phyloP scores from a whole-genome alignment of 2,329 filamentous ascomycete genomes.

The Penicillium polonicum region DNA sequence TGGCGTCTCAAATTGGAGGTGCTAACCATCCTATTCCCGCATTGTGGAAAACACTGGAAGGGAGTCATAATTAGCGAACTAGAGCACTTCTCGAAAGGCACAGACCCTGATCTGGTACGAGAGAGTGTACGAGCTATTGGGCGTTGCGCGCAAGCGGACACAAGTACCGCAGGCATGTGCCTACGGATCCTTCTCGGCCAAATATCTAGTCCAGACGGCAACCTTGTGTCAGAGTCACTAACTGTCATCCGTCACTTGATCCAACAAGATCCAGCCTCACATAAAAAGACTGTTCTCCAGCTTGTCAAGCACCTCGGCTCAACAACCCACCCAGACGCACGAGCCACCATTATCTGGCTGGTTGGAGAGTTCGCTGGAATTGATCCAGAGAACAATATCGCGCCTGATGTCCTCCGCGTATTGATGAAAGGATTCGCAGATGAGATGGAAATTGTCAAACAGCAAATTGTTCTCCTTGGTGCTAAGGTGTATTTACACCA shows the following conservation, averaged over 20 bases:
- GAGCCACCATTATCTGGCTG: constrained; percentile 95
- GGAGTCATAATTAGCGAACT: constrained; percentile 87
- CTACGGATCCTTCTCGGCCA: constrained; percentile 79
- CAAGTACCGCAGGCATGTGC: constrained; percentile 71
- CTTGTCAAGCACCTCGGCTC: constrained; percentile 89
- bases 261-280: constrained; percentile 78
- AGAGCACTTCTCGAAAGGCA: constrained; percentile 81
- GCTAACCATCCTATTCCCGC: constrained; percentile 84
- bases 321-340: constrained; percentile 79
- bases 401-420: constrained; percentile 86
- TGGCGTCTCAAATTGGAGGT: constrained; percentile 93
- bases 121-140: constrained; percentile 93
- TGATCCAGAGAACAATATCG: constrained; percentile 81
- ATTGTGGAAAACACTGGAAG: constrained; percentile 72
- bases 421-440: constrained; percentile 79
- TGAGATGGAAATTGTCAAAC: constrained; percentile 81
- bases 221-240: constrained; percentile 84
- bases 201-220: constrained; percentile 83
- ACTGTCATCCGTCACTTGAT: constrained; percentile 96
- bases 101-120: constrained; percentile 74
- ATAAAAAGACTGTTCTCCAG: constrained; percentile 80
- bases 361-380: constrained; percentile 89
- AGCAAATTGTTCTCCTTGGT: constrained; percentile 86
- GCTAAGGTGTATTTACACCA: constrained; percentile 97
- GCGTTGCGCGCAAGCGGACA: constrained; percentile 79